Conservation (phyloP, 2,329 filamentous ascomycete genomes). For the Microcyclosporella mali region DNA sequence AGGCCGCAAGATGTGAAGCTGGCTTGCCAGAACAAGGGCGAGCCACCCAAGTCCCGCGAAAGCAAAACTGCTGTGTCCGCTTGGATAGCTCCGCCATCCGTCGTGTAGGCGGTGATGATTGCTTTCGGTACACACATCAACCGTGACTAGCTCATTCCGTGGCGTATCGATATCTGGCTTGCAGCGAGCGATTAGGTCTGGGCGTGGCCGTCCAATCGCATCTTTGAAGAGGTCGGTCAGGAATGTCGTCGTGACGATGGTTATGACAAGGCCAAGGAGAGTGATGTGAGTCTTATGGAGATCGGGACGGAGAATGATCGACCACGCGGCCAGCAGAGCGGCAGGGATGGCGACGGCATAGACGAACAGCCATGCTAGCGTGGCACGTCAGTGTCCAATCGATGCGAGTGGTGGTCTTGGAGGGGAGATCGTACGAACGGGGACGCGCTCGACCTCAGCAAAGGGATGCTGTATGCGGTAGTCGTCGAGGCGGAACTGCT, state of each 20-base stretch:
- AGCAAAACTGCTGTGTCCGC: constrained; percentile 71
- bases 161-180: constrained; percentile 58
- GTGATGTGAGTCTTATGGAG: constrained; percentile 80
- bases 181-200: constrained; percentile 84
- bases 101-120: constrained; percentile 67
- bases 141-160: constrained; percentile 50
- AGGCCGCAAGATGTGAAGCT: constrained; percentile 55
- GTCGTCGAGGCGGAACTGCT: constrained; percentile 87
- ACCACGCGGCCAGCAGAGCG: constrained; percentile 59
- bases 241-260: constrained; percentile 66
- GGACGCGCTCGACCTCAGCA: constrained; percentile 74
- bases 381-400: constrained; percentile 4
- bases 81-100: constrained; percentile 78
- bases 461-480: constrained; percentile 79
- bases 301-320: constrained; percentile 55
- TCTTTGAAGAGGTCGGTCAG: constrained; percentile 91
- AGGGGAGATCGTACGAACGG: constrained; percentile 54
- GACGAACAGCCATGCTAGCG: constrained; percentile 63
- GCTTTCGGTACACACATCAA: constrained; percentile 67
- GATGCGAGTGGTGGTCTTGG: not conserved
- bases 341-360: constrained; percentile 72
- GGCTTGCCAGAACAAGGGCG: constrained; percentile 50
- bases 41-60: constrained; percentile 75
- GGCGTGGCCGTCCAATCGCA: constrained; percentile 72
- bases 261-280: constrained; percentile 71